Evolutionary conservation across 2,329 filamentous ascomycete species (phyloP), one percentile per base, ranked within the genome.

Genomic region (Pseudopyrenochaeta lycopersici): DNA sequence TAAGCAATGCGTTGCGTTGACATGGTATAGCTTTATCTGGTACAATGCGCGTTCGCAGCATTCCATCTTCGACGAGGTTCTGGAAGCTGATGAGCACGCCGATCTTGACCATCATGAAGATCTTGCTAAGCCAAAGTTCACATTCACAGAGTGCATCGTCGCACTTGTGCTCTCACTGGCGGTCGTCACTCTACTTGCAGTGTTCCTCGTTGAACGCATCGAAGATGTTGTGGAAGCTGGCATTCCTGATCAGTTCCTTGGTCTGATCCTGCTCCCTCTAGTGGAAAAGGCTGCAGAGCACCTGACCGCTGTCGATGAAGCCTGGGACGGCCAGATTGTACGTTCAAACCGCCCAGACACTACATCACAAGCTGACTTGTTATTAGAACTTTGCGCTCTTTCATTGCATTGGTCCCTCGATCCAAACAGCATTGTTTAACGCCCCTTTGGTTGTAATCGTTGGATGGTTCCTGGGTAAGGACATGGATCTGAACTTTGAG

Each of bases 211-310:
- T 14, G 79, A 88, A 55, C 83, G 92, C 67, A 95, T 95, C 56
- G 83, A 87, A 52, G 80, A 79, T 63, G 84, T 88, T 7, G 85
- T 87, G 17, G 78, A 81, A 36, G 76, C 74, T 10, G 75, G 78
- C 9, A 78, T 88, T 7, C 72, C 71, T 2, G 75, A 78, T 46
- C 74, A 82, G 38, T 88, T 88, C 62, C 79, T 88, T 51, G 85
- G 90, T 57, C 78, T 96, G 30, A 94, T 95, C 60, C 81, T 96
- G 1, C 85, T 95, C 2, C 88, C 90, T 4, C 81, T 96, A 0
- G 91, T 95, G 4, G 92, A 96, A 70, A 96, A 96, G 74, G 89
- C 90, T 1, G 91, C 91, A 4, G 91, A 96, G 76, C 91, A 96
- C 74, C 77, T 96, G 46, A 94, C 90, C 1, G 90, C 91, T 29